phyloP scores from a whole-genome alignment of 805 yeast species.

The Starmerella sp. region DNA sequence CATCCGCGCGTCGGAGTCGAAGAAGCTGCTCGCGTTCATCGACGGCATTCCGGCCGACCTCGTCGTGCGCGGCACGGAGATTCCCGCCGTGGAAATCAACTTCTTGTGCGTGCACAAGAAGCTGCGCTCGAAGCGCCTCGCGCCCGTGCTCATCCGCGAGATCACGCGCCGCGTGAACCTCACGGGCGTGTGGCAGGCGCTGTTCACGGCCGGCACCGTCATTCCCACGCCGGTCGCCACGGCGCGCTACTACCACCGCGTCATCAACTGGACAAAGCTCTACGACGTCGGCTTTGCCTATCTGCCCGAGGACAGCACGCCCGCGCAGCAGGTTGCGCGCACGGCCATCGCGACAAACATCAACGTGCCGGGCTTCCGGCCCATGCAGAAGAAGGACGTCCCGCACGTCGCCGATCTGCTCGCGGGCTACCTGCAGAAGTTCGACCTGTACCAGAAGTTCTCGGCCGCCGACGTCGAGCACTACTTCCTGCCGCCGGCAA shows the following conservation, averaged over 20 bases:
- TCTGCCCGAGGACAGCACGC: constrained; percentile 60
- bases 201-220: constrained; percentile 84
- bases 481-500: constrained; percentile 47
- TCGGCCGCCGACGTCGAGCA: constrained; percentile 59
- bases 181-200: constrained; percentile 84
- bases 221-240: constrained; percentile 87
- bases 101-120: constrained; percentile 91
- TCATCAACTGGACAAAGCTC: constrained; percentile 81
- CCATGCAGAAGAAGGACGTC: constrained; percentile 48
- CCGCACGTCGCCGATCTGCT: constrained; percentile 53
- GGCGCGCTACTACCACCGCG: constrained; percentile 86
- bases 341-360: constrained; percentile 46
- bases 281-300: constrained; percentile 83
- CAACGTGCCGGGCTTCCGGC: constrained; percentile 44
- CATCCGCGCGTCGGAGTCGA: constrained; percentile 67
- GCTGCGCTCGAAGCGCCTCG: constrained; percentile 80
- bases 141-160: constrained; percentile 89
- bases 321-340: constrained; percentile 51
- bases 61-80: constrained; percentile 41
- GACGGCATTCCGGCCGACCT: constrained; percentile 76
- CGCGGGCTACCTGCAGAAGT: constrained; percentile 51
- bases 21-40: constrained; percentile 80
- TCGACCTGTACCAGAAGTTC: constrained; percentile 63
- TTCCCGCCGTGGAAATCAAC: constrained; percentile 65
- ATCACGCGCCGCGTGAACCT: constrained; percentile 85